Evolutionary conservation across 2,329 filamentous ascomycete species (phyloP).

Genomic region (Xylaria sp.): DNA sequence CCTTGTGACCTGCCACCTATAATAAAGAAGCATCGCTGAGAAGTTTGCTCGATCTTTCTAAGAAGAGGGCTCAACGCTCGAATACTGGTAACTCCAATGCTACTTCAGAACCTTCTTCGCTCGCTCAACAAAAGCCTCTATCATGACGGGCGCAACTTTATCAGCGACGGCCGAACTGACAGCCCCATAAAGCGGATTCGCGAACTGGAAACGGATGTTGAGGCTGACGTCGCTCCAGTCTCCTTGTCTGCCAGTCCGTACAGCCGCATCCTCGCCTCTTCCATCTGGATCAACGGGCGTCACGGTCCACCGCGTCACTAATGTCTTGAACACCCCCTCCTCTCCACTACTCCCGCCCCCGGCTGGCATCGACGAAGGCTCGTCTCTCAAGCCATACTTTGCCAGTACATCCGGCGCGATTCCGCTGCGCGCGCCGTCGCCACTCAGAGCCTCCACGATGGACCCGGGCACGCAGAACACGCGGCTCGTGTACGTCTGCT

Average conservation of each 20-base stretch:
- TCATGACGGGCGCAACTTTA: conserved; percentile 87
- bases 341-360: conserved; percentile 13
- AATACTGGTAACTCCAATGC: conserved; percentile 2
- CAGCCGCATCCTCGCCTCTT: conserved; percentile 18
- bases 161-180: conserved; percentile 84
- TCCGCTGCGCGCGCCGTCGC: conserved; percentile 61
- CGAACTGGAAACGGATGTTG: conserved; percentile 82
- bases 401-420: conserved; percentile 51
- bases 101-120: conserved; percentile 67
- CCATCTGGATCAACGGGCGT: conserved; percentile 54
- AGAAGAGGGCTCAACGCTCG: neutral
- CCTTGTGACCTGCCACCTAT: neutral
- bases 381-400: conserved; percentile 42
- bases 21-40: neutral
- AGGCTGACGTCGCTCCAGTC: conserved; percentile 78
- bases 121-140: conserved; percentile 89
- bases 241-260: conserved; percentile 18
- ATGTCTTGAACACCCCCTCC: conserved; percentile 68
- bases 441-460: conserved; percentile 81
- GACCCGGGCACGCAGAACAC: conserved; percentile 78
- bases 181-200: conserved; percentile 86
- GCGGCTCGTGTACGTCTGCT: conserved; percentile 83
- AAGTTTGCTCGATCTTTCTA: neutral
- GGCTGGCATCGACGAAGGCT: conserved; percentile 13
- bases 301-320: conserved; percentile 77